phyloP scores from a whole-genome alignment of 805 yeast species.

The Schwanniomyces sp. region DNA sequence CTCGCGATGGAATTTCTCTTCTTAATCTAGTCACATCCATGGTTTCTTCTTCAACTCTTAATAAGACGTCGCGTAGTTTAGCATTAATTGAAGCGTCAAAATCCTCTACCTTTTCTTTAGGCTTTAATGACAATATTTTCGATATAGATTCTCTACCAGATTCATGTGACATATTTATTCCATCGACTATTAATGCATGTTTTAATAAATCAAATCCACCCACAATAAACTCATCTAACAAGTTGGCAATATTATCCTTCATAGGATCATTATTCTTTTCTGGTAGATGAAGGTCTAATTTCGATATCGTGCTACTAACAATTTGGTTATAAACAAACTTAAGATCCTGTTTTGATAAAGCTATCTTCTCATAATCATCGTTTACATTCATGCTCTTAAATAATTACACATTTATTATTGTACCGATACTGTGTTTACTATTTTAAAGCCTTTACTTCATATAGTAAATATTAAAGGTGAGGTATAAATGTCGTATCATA shows the following conservation, averaged over 20 bases:
- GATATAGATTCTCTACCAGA: slow-evolving; percentile 10
- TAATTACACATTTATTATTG: neutral
- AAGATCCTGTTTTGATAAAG: slow-evolving; percentile 54
- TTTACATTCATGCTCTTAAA: slow-evolving; percentile 16
- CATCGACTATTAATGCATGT: slow-evolving; percentile 59
- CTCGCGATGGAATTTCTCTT: slow-evolving; percentile 47
- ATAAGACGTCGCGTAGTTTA: slow-evolving; percentile 53
- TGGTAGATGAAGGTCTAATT: slow-evolving; percentile 52
- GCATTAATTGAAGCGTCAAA: slow-evolving; percentile 67
- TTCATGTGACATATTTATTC: slow-evolving; percentile 35
- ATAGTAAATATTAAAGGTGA: neutral
- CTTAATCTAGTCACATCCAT: slow-evolving; percentile 56
- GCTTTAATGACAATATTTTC: slow-evolving; percentile 25
- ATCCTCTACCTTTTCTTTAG: slow-evolving; percentile 57
- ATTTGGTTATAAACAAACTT: slow-evolving; percentile 48
- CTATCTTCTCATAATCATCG: slow-evolving; percentile 40
- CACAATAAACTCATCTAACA: slow-evolving; percentile 46
- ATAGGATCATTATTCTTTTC: slow-evolving; percentile 44
- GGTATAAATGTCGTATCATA: neutral
- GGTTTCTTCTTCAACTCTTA: slow-evolving; percentile 62
- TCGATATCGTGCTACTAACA: slow-evolving; percentile 38
- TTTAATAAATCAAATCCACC: slow-evolving; percentile 59
- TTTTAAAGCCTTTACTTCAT: neutral
- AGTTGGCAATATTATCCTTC: slow-evolving; percentile 40
- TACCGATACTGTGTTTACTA: neutral